Base-by-base conservation (phyloP, 164 flowering plant species). In the Kalanchoe fedtschenkoi region DNA sequence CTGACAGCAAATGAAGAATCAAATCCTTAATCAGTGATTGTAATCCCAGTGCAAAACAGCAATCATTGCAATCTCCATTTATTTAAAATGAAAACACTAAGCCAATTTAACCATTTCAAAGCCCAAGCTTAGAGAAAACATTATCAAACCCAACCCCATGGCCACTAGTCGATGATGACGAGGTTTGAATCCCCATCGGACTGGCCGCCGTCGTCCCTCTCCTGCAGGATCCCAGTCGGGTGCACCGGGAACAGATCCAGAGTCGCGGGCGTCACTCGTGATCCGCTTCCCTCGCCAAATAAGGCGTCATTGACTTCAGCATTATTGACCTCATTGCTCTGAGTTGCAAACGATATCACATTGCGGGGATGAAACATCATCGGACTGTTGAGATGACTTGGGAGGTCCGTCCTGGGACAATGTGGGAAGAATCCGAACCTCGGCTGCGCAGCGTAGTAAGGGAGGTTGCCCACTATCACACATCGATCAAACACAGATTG, bases 201-300 rank as follows among this genome's bases (percentile, higher is more conserved):
- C 15, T 30, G n/a, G n/a, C 30, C 11, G 55, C 15, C 30, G 30
- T 24, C 30, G 30, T 24, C 30, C 26, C 55, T 22, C 22, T 47
- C 4, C 30, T 13, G 16, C 26, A 47, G 15, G 10, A 44, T 44
- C 14, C 55, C 55, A 47, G 55, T 47, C 26, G 55, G 55, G 30
- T 47, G 55, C 55, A 47, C 26, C 26, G 55, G 55, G 30, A 47
- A 47, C 15, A 47, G 24, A 30, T 47, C 55, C 55, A 47, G 19
- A 5, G 55, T 47, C 30, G 24, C 55, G 8, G 22, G 51, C n/a
- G n/a, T n/a, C n/a, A n/a, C n/a, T n/a, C n/a, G n/a, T n/a, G n/a
- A n/a, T n/a, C n/a, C n/a, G n/a, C n/a, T n/a, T 43, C 54, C 54
- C n/a, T 43, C 19, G 51, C 51, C 19, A 43, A 11, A 24, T n/a